Conservation (phyloP, 495 filamentous ascomycete species). For the Penicillium odoratum region DNA sequence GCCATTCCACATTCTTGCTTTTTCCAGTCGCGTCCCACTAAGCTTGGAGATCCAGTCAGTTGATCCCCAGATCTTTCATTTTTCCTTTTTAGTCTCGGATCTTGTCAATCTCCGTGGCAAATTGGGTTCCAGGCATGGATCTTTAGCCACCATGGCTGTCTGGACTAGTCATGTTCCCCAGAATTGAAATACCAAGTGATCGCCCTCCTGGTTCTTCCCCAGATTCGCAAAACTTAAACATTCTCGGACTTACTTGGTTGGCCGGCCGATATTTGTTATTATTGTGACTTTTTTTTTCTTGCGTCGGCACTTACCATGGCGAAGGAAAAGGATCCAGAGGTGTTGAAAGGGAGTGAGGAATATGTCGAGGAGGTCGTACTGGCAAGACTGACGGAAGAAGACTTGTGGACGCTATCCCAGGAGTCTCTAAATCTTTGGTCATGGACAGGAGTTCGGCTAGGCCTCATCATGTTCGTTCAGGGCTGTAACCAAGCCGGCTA, state of each 20-base stretch:
- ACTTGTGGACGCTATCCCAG: slow-evolving; percentile 32
- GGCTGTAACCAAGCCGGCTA: slow-evolving; percentile 45
- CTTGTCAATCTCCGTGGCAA: slow-evolving; percentile 20
- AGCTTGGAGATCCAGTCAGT: neutral
- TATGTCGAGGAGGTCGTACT: slow-evolving; percentile 38
- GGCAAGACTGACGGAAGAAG: slow-evolving; percentile 41
- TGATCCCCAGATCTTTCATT: slow-evolving; percentile 7
- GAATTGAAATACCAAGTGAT: neutral
- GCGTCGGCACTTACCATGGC: neutral
- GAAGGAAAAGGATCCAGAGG: neutral
- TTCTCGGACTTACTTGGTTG: neutral
- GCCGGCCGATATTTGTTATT: neutral
- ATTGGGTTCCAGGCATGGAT: slow-evolving; percentile 6
- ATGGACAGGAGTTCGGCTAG: slow-evolving; percentile 35
- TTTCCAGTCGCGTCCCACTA: slow-evolving; percentile 1
- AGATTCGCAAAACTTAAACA: neutral
- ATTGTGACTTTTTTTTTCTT: neutral
- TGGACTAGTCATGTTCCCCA: neutral
- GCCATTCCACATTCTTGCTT: slow-evolving; percentile 8
- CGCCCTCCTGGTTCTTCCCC: neutral
- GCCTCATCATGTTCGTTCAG: slow-evolving; percentile 40
- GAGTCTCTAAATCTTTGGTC: slow-evolving; percentile 34
- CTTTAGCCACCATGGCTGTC: neutral
- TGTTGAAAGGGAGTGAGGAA: slow-evolving; percentile 18
- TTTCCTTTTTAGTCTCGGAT: slow-evolving; percentile 13